Evolutionary conservation across 2,329 filamentous ascomycete genomes (phyloP), one percentile per base, ranked within the genome.

Genomic region (Chaetomiaceae sp.): DNA sequence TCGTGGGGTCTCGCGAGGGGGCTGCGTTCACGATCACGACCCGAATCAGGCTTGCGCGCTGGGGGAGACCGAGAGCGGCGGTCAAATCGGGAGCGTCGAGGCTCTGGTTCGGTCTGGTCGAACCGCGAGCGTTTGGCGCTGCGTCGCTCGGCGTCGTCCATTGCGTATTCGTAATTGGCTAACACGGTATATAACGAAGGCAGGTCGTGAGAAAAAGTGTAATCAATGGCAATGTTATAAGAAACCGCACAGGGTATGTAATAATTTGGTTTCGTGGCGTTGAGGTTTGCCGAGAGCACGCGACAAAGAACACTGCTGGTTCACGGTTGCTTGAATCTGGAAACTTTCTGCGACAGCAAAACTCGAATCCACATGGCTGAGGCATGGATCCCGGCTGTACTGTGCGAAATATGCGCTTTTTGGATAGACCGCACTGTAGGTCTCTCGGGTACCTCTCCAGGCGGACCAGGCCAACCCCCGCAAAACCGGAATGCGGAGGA

Each of bases 41-140:
- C 75, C 41, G 81, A 73, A 57, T 95, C 89, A 23, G 82, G 76
- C 62, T 84, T 81, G 64, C 82, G 79, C 23, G 78, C 71, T 23
- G 82, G 80, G 20, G 90, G 90, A 29, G 90, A 96, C 60, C 90
- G 87, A 54, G 94, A 97, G 64, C 94, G 87, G 64, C 91, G 84
- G 72, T 96, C 92, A 71, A 96, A 96, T 67, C 91, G 83, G 45
- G 90, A 95, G 38, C 84, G 79, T 65, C 85, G 86, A 53, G 87
- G 83, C 66, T 94, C 89, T 5, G 88, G 84, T 68, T 92, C 89
- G 42, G 85, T 94, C 71, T 95, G 89, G 68, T 97, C 92, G 72
- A 97, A 96, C 70, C 92, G 90, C 66, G 90, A 96, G 58, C 90
- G 87, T 77, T 95, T 95, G 56, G 77, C 75, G 56, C 76, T 77